Evolutionary conservation across 2,329 filamentous ascomycete genomes (phyloP).

Genomic region (Xylogone sp.): DNA sequence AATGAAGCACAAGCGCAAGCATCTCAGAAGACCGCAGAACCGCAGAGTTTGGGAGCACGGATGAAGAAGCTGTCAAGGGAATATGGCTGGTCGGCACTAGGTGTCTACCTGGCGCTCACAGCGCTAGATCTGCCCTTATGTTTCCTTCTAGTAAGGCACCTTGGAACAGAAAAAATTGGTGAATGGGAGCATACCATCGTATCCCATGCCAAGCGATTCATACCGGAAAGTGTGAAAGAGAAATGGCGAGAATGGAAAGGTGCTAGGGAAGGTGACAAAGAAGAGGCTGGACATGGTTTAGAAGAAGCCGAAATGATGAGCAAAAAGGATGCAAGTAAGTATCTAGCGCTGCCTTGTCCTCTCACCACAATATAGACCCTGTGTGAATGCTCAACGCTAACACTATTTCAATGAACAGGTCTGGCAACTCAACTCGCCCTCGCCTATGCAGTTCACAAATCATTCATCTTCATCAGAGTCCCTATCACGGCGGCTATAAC

Average conservation of each 20-base stretch:
- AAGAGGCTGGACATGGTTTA: constrained; percentile 57
- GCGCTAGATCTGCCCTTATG: constrained; percentile 93
- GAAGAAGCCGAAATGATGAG: constrained; percentile 59
- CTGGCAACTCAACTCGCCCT: constrained; percentile 80
- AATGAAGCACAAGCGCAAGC: constrained; percentile 8
- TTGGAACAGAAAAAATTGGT: constrained; percentile 85
- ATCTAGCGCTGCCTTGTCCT: neutral
- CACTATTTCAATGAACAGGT: constrained; percentile 35
- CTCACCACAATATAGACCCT: too few relatives aligned
- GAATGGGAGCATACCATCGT: constrained; percentile 65
- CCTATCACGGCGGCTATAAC: constrained; percentile 86
- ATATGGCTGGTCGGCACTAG: constrained; percentile 90
- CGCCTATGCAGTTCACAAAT: constrained; percentile 97
- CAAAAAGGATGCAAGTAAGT: constrained; percentile 71
- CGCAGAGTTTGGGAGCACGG: constrained; percentile 18
- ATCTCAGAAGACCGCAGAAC: constrained; percentile 13
- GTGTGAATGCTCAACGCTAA: constrained; percentile 10
- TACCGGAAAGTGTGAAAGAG: constrained; percentile 57
- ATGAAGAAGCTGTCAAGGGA: constrained; percentile 83
- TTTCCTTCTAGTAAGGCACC: constrained; percentile 77
- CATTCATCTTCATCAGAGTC: constrained; percentile 93
- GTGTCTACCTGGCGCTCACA: constrained; percentile 82
- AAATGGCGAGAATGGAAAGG: constrained; percentile 48
- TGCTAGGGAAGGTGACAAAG: constrained; percentile 39
- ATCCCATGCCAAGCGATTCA: constrained; percentile 50